Base-by-base conservation (phyloP, 306 rosid species). In the Rosa chinensis region DNA sequence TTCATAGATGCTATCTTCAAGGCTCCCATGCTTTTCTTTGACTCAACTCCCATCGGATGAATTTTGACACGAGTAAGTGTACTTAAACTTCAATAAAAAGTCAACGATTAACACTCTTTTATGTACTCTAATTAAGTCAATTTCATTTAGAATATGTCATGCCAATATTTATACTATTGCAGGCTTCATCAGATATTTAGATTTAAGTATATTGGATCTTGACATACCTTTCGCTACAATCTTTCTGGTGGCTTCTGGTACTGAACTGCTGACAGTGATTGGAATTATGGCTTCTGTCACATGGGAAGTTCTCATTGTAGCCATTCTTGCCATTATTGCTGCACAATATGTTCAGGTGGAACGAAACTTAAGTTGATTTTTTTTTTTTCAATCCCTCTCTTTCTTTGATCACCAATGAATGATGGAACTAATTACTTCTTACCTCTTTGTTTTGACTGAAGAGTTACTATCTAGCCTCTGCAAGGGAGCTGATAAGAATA, bases 11-110 rank as follows among this genome's bases (percentile, higher is more conserved):
- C 98, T 25, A 80, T 92, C 67, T 92, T 94, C 70, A 88, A 84
- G 74, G 97, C 98, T 79, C 94, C 98, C 44, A 94, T 94, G 97
- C 4, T 84, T 32, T 92, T 94, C 92, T 94, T 94, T 48, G 97
- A 94, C 77, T 88, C 96, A 48, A 94, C 92, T 37, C 96, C 97
- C 2, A 82, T 87, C 8, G 98, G 98, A 11, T 71, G 92, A 79
- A 92, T 94, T 86, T 86, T 90, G 78, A 94, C 93, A 40, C 79
- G 94, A 62, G 96, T 94, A 74, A 84, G 97, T 81, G 68, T 59
- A 55, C 18, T 52, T 72, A 17, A 25, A 40, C 72, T 5, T 69
- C n/a, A 39, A 49, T 49, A 49, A 47, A 47, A 2, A 47, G 50
- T 47, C 5, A 11, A 47, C 48, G 2, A 28, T 28, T 28, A 47